Base-by-base conservation (phyloP, 2,329 filamentous ascomycete genomes). In the Colletotrichum spaethianum region DNA sequence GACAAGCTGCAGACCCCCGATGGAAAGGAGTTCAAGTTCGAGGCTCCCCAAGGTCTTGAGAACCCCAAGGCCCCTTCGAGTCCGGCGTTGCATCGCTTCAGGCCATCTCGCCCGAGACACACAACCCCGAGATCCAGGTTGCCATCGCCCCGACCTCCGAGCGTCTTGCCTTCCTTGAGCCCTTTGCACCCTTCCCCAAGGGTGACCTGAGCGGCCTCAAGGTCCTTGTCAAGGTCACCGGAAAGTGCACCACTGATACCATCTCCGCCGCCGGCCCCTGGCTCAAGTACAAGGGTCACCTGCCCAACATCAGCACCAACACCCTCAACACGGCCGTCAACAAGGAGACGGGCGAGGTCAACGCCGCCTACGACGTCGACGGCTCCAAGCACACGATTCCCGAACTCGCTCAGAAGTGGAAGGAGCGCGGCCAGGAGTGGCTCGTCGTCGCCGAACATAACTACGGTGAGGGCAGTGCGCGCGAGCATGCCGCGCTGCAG, bases 201-300 rank as follows among this genome's bases (percentile, higher is more conserved):
- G 84, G 86, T 2, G 95, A 99, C 65, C 89, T 98, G 38, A 86
- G 88, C 52, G 91, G 90, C 36, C 90, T 99, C 59, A 92, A 92
- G 63, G 95, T 99, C 23, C 92, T 99, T 20, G 96, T 97, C 87
- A 98, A 98, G 86, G 93, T 98, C 75, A 93, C 95, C 75, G 96
- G 96, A 75, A 98, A 99, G 86, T 99, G 96, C 88, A 99, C 96
- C 69, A 99, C 96, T 53, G 96, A 99, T 84, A 98, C 96, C 77
- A 99, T 99, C 83, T 98, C 95, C 46, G 96, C 96, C 42, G 96
- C 96, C 1, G 96, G 96, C 7, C 96, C 96, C 20, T 98, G 96
- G 96, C 90, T 99, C 76, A 98, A 98, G 85, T 99, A 98, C 91
- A 98, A 98, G 88, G 96, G 96, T 74, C 96, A 99, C 83, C 90